Conservation (phyloP, 176 grass and related monocot species). For the Eleusine coracana region DNA sequence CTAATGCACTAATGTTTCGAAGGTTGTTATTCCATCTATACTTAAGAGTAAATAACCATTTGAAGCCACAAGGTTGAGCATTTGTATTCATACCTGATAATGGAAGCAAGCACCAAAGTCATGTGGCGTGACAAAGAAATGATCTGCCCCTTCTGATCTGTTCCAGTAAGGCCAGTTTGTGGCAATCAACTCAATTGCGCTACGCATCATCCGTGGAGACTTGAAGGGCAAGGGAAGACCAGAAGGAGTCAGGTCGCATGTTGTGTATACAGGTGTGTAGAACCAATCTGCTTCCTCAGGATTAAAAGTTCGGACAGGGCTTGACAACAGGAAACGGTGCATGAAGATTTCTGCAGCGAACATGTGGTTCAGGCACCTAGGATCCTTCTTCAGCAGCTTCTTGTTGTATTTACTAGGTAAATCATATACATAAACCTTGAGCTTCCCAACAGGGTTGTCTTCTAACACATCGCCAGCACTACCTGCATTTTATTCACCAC, state of each 20-base stretch:
- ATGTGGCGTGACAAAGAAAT: slow-evolving; percentile 93
- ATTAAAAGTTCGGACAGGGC: slow-evolving; percentile 76
- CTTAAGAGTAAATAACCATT: neutral
- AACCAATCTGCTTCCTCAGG: slow-evolving; percentile 91
- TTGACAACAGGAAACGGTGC: slow-evolving; percentile 80
- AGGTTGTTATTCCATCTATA: neutral
- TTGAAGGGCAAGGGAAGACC: slow-evolving; percentile 85
- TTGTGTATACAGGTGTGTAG: slow-evolving; percentile 81
- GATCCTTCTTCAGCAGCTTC: slow-evolving; percentile 76
- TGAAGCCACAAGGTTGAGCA: neutral
- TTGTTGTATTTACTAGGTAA: slow-evolving; percentile 91
- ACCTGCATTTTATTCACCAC: slow-evolving; percentile 55
- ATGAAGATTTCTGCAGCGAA: slow-evolving; percentile 93
- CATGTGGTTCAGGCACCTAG: slow-evolving; percentile 91
- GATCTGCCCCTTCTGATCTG: slow-evolving; percentile 86
- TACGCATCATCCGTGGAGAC: slow-evolving; percentile 87
- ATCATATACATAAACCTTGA: slow-evolving; percentile 89
- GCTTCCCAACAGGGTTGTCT: slow-evolving; percentile 82
- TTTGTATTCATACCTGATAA: slow-evolving; percentile 67
- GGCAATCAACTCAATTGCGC: slow-evolving; percentile 74
- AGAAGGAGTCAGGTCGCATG: slow-evolving; percentile 75
- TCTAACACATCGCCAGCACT: slow-evolving; percentile 84
- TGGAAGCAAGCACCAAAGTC: slow-evolving; percentile 97
- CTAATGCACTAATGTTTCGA: slow-evolving; percentile 6
- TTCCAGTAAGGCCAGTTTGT: slow-evolving; percentile 91